Percentiles rank a stretch among this genome's conserved stretches.
Conservation (phyloP, 306 rosid genomes). For the Trifolium repens region DNA sequence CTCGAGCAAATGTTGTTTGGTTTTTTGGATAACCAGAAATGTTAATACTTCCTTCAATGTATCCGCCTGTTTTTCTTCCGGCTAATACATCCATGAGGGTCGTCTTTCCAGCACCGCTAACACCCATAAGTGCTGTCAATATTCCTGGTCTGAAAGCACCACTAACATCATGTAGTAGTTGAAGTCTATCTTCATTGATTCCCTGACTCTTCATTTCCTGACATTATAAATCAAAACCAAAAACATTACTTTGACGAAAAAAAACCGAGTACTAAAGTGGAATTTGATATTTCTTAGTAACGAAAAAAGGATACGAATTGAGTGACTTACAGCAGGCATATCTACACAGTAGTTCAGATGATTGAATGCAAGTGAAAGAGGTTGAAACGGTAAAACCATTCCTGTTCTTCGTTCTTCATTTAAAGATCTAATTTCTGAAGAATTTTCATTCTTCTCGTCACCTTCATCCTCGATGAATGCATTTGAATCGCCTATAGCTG, state of each 20-base stretch:
- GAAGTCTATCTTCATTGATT: conserved; percentile 57
- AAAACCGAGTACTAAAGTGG: not conserved
- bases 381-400: conserved; percentile 73
- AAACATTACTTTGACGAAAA: not conserved
- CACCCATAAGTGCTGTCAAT: conserved; percentile 66
- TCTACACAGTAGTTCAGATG: conserved; percentile 77
- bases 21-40: conserved; percentile 65
- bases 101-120: conserved; percentile 73
- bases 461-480: conserved; percentile 44
- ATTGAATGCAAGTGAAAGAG: conserved; percentile 70
- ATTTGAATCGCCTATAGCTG: conserved; percentile 64
- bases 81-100: conserved; percentile 71
- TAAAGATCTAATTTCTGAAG: conserved; percentile 13
- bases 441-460: conserved; percentile 35
- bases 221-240: not conserved
- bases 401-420: conserved; percentile 39
- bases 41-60: conserved; percentile 59
- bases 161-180: conserved; percentile 65
- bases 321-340: conserved; percentile 71
- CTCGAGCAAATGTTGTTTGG: conserved; percentile 59
- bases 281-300: not conserved
- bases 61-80: conserved; percentile 66
- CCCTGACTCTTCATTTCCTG: conserved; percentile 79
- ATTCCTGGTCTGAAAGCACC: conserved; percentile 67
- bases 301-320: not conserved